Evolutionary conservation across 306 rosid species (phyloP), one percentile per base, ranked within the genome.

Genomic region (Fragaria ananassa): DNA sequence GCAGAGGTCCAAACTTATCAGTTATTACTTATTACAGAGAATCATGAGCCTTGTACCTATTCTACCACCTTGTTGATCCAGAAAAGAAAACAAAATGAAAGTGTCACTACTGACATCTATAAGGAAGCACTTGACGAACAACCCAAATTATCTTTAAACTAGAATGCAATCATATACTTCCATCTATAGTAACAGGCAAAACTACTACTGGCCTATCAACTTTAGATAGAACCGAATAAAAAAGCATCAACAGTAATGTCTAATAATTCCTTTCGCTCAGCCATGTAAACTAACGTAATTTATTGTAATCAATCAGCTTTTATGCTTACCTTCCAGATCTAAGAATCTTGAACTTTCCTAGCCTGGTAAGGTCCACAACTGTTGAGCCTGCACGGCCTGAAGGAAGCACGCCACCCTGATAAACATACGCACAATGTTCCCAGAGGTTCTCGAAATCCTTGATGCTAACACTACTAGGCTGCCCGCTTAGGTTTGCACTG

Each of bases 401-500:
- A 78, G 96, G 97, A 82, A 95, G 97, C 84, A 78, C 80, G 15
- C 98, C 97, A 13, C 93, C 92, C 53, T 92, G 93, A 60, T 89
- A 95, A 71, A 95, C 93, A 71, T 72, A 88, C 5, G 93, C 93
- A 81, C 97, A 92, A 34, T 89, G 97, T 78, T 83, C 86, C 97
- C 99, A 95, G 3, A 90, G 93, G 68, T 75, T 86, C 78, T 88
- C 88, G 70, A 95, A 92, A 83, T 92, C 97, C 37, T 89, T 82
- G 72, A 89, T 75, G 81, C 88, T 82, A 72, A 91, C 92, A 79
- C 98, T 95, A 77, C 97, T 92, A 63, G 90, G 84, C 75, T 90
- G 97, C 77, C 97, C 97, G n/a, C 92, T 95, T 45, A 84, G 83
- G 86, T 95, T 95, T 74, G 99, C 99, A 64, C 97, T 92, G 29